Evolutionary conservation across 2,329 filamentous ascomycete genomes (phyloP).

Genomic region (Rutstroemia sp.): DNA sequence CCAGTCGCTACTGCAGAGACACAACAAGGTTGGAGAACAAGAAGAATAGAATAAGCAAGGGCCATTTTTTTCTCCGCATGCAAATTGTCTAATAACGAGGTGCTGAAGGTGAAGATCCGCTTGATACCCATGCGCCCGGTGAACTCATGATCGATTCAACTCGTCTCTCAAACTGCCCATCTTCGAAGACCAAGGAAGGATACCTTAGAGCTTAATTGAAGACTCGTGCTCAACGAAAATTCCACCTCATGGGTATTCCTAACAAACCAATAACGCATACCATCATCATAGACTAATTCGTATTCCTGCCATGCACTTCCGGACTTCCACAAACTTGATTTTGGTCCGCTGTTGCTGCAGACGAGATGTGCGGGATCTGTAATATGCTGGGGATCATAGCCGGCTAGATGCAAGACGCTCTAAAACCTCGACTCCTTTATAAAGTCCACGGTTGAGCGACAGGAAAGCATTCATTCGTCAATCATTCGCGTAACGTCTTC

Average conservation of each 20-base stretch:
- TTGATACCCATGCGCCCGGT: constrained; percentile 16
- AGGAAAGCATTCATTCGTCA: constrained; percentile 30
- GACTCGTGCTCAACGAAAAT: constrained; percentile 21
- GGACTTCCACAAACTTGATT: constrained; percentile 26
- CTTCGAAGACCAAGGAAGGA: constrained; percentile 20
- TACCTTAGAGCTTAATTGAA: constrained; percentile 20
- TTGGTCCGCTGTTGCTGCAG: constrained; percentile 21
- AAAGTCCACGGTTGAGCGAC: constrained; percentile 25
- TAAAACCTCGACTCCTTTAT: constrained; percentile 20
- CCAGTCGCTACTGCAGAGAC: constrained; percentile 9
- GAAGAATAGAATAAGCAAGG: constrained; percentile 28
- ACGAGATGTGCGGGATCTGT: constrained; percentile 24
- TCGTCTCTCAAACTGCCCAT: constrained; percentile 17
- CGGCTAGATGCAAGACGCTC: constrained; percentile 23
- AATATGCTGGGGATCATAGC: constrained; percentile 23
- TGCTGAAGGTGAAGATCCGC: constrained; percentile 21
- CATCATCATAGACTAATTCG: constrained; percentile 24
- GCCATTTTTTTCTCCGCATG: constrained; percentile 25
- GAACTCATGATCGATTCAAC: constrained; percentile 18
- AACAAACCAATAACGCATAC: constrained; percentile 28
- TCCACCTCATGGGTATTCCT: constrained; percentile 28
- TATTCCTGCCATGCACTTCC: constrained; percentile 23
- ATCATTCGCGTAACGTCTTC: constrained; percentile 23
- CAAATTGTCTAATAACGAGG: constrained; percentile 29
- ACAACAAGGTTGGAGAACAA: constrained; percentile 19